Base-by-base conservation (phyloP, 192 early-diverging fungal genomes). In the Coemansia asiatica region DNA sequence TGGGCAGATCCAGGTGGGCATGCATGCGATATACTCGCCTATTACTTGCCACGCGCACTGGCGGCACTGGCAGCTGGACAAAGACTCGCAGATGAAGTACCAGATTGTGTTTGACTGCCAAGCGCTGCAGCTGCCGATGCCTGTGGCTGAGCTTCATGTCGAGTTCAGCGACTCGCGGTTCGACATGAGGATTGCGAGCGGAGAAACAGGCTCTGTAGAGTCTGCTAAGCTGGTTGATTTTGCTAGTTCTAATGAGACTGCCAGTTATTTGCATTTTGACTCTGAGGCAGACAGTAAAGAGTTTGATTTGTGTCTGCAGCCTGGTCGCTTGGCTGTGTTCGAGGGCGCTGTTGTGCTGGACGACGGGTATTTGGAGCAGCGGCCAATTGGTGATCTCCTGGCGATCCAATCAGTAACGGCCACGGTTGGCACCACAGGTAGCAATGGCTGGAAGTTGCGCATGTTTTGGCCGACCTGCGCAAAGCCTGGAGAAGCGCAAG, bases 41-140 rank as follows among this genome's bases (percentile, higher is more conserved):
- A 28, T 75, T 2, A 23, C 49, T n/a, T 75, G 78, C 66, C 78
- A 81, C 27, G 72, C 72, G 40, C 78, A 81, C 22, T 75, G 72
- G 78, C 64, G 54, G 13, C 71, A 73, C 33, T 80, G 77, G 77
- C 21, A 31, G 18, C 22, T 44, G 27, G 13, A 7, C 0, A 13
- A 3, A 5, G 29, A 36, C 2, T 29, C 7, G 18, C 19, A 18
- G 12, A 71, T 81, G 72, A 48, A 51, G 29, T 81, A 67, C 48
- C 78, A 81, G 63, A 59, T 75, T 3, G 29, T 36, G 1, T 7
- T 81, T 18, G 72, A 81, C 25, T 68, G 72, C 60, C 36, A 56
- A 0, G 55, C 47, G 0, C 10, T 81, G 62, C 25, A 16, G 18
- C 33, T 22, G 38, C 12, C 59, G 49, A 47, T 75, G 25, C 53